Base-by-base conservation (phyloP, 2,329 filamentous ascomycete genomes). In the Talaromyces sp. region DNA sequence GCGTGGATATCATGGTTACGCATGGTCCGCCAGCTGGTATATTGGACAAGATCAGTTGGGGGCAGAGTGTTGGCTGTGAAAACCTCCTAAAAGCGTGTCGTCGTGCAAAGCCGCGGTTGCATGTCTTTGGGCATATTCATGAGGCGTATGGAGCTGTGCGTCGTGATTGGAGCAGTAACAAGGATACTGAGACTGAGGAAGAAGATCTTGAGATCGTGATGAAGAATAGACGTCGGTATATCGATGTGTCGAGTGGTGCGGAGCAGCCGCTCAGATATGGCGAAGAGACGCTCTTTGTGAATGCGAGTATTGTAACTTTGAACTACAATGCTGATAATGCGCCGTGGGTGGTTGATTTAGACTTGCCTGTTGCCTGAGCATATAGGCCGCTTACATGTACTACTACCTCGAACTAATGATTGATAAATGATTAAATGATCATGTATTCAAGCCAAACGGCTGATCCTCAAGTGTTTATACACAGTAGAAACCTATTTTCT, bases 81-180 rank as follows among this genome's bases (percentile, higher is more conserved):
- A 80, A 83, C 69, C 75, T 89, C 1, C 76, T 85, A 1, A 74
- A 77, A 1, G 86, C 86, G 0, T 75, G 83, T 1, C 74, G 77
- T 61, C 77, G 85, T 6, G 82, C 81, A 10, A 78, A 76, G 60
- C 87, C 87, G 0, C 72, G 75, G 3, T 60, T 89, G n/a, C 84
- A 88, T 71, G 84, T 84, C 67, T 89, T 88, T 70, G 86, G 87
- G 0, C 86, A 88, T 74, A 87, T 88, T 19, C 85, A 88, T 70
- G 84, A 85, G 70, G 84, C 77, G 0, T 81, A 82, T 73, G 83
- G 83, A 19, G 81, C 78, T 3, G 71, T 76, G 67, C 73, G 82
- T 67, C 72, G 60, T 68, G 67, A 66, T 58, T 72, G 69, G 73
- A 9, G 2, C 3, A 27, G 33, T 19, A 22, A 57, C 5, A 16